Evolutionary conservation across 1,284 basidiomycete species (phyloP).

Genomic region (Pseudozyma pruni): DNA sequence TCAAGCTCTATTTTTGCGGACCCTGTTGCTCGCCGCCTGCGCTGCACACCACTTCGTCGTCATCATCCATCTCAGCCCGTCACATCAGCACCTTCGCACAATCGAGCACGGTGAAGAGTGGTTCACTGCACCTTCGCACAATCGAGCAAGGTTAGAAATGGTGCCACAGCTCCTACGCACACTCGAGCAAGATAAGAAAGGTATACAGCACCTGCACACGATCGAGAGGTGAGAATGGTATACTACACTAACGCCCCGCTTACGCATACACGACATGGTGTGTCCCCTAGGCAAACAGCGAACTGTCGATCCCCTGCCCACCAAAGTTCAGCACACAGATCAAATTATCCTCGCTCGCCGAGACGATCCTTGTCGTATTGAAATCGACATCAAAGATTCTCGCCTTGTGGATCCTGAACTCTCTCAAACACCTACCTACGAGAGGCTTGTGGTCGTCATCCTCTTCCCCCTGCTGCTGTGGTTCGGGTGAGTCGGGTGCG

Average conservation of each 20-base stretch:
- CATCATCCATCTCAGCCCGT: no score
- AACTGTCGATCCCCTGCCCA: slow-evolving; percentile 34
- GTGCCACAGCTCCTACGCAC: no score
- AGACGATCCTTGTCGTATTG: slow-evolving; percentile 50
- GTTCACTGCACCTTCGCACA: not conserved
- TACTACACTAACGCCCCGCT: no score
- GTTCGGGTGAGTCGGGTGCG: not conserved
- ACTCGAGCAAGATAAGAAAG: not conserved
- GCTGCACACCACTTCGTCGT: no score
- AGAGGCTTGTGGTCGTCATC: not conserved
- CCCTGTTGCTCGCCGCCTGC: no score
- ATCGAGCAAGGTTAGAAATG: not conserved
- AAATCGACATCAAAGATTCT: slow-evolving; percentile 54
- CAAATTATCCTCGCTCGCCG: slow-evolving; percentile 49
- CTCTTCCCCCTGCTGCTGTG: not conserved
- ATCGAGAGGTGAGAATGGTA: no score
- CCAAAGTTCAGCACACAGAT: slow-evolving; percentile 53
- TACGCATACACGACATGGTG: not conserved
- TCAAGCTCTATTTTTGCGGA: not conserved
- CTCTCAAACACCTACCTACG: slow-evolving; percentile 19
- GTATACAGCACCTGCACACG: no score
- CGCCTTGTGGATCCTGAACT: slow-evolving; percentile 27
- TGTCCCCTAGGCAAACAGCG: slow-evolving; percentile 33
- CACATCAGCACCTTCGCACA: no score
- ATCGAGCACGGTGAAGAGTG: not conserved